Conservation (phyloP, 2,329 filamentous ascomycete genomes). For the Penicillium brasilianum region DNA sequence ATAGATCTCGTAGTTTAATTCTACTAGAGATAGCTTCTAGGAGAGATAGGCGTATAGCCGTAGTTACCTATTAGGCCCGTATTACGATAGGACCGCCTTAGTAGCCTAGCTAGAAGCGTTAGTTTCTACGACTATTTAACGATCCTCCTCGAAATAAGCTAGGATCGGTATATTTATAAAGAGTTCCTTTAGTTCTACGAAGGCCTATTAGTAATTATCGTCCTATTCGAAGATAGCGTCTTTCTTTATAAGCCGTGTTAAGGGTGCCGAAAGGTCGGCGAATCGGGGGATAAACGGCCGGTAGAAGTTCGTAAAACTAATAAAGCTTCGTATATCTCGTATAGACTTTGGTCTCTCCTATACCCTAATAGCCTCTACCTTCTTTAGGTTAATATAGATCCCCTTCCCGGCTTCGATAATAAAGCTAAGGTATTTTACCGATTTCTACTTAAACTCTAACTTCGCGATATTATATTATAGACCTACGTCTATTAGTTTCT, state of each 20-base stretch:
- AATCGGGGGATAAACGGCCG: background rate
- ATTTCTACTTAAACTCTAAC: background rate
- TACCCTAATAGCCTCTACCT: background rate
- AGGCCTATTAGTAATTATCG: background rate
- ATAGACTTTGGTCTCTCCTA: background rate
- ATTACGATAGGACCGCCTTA: constrained; percentile 9
- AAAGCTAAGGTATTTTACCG: background rate
- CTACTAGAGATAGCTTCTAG: background rate
- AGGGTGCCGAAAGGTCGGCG: background rate
- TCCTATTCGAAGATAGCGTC: background rate
- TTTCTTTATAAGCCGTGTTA: background rate
- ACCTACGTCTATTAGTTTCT: constrained; percentile 5
- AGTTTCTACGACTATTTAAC: background rate
- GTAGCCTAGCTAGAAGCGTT: background rate
- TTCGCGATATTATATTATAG: background rate
- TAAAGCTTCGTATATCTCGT: background rate
- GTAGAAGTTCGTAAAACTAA: background rate
- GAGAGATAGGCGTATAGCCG: background rate
- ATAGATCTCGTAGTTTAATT: constrained; percentile 1
- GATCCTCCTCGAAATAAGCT: background rate
- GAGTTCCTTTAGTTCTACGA: background rate
- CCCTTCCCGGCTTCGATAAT: background rate
- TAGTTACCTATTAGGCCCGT: background rate
- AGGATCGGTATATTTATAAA: background rate
- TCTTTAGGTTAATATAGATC: background rate